A percentile compares a stretch with the other conserved stretches of the same genome.
Conservation (phyloP, 2,329 filamentous ascomycete species). For the Metarhizium guizhouense region DNA sequence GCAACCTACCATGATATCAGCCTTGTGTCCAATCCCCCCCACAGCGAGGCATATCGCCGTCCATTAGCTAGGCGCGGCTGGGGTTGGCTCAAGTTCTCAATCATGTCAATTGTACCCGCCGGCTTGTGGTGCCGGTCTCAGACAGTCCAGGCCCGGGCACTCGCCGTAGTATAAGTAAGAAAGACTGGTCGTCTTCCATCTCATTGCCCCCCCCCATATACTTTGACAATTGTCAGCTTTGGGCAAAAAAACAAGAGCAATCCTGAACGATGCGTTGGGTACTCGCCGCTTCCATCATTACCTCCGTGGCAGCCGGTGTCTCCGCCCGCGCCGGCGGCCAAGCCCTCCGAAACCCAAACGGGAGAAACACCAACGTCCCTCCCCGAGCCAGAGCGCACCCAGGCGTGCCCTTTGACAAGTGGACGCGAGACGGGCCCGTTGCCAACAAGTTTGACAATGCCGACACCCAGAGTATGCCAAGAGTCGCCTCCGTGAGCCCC, state of each 20-base stretch:
- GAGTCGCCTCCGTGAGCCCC: not conserved
- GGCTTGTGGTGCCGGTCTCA: too few relatives aligned
- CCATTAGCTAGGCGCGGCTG: too few relatives aligned
- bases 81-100: too few relatives aligned
- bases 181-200: too few relatives aligned
- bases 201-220: too few relatives aligned
- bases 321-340: not conserved
- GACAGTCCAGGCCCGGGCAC: too few relatives aligned
- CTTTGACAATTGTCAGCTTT: not conserved
- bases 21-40: not conserved
- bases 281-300: not conserved
- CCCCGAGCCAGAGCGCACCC: not conserved
- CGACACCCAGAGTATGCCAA: slow-evolving; percentile 6
- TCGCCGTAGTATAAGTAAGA: too few relatives aligned
- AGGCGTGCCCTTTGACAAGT: slow-evolving; percentile 1
- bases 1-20: not conserved
- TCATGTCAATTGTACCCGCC: too few relatives aligned
- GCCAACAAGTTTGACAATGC: slow-evolving; percentile 4
- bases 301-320: not conserved
- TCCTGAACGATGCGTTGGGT: slow-evolving; percentile 2
- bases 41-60: not conserved
- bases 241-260: not conserved
- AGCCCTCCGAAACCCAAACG: not conserved
- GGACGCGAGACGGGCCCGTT: slow-evolving; percentile 2
- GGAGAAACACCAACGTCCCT: not conserved